Evolutionary conservation across 2,329 filamentous ascomycete genomes (phyloP).

Genomic region (Ceratocystis variospora): DNA sequence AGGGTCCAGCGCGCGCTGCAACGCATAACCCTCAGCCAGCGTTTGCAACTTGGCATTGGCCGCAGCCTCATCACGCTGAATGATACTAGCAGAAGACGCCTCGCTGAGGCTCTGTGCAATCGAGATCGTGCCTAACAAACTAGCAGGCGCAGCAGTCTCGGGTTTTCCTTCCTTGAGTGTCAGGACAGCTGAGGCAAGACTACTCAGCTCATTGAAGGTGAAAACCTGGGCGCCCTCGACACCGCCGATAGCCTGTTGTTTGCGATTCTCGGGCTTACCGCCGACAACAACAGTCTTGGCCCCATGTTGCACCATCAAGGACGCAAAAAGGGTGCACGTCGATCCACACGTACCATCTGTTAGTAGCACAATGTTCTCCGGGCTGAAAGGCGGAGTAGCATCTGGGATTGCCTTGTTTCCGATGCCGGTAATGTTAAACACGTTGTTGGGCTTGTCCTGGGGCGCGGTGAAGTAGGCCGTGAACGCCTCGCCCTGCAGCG

Average conservation of each 20-base stretch:
- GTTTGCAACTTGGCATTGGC: constrained; percentile 23
- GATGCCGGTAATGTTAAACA: constrained; percentile 32
- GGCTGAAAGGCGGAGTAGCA: constrained; percentile 25
- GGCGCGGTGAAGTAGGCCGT: constrained; percentile 34
- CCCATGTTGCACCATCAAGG: constrained; percentile 34
- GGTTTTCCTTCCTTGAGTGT: constrained; percentile 21
- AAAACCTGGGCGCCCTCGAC: constrained; percentile 31
- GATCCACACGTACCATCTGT: constrained; percentile 23
- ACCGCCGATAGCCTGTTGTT: constrained; percentile 53
- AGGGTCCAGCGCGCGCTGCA: constrained; percentile 23
- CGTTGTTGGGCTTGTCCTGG: constrained; percentile 25
- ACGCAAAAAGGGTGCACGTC: constrained; percentile 24
- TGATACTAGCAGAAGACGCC: neutral
- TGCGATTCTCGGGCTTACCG: constrained; percentile 39
- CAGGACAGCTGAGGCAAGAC: constrained; percentile 23
- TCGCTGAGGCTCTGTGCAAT: neutral
- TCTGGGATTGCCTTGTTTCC: constrained; percentile 30
- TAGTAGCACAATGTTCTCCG: constrained; percentile 21
- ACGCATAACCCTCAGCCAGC: constrained; percentile 27
- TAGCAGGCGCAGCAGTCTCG: neutral
- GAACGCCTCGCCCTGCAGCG: constrained; percentile 35
- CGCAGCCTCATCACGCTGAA: constrained; percentile 13
- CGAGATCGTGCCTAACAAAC: neutral
- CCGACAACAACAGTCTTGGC: constrained; percentile 37
- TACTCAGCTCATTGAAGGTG: constrained; percentile 24